phyloP scores from a whole-genome alignment of 768 basidiomycete genomes.

The Leucosporidium scottii region DNA sequence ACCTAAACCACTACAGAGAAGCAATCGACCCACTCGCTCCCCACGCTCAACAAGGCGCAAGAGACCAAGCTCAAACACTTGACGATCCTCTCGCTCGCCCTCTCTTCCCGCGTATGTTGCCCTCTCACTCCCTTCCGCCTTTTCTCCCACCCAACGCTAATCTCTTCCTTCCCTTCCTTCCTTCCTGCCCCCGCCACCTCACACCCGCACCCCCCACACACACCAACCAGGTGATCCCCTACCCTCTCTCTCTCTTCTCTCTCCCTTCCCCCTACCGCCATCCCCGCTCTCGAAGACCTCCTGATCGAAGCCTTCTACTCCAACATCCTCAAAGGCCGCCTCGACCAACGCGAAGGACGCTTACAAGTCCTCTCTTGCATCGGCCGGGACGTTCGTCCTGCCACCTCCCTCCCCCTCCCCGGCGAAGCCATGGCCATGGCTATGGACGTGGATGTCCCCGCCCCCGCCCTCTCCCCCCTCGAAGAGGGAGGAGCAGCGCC shows the following conservation, averaged over 20 bases:
- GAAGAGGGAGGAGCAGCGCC: conserved; percentile 49
- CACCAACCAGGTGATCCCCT: conserved; percentile 63
- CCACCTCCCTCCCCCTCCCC: conserved; percentile 56
- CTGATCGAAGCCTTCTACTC: conserved; percentile 96
- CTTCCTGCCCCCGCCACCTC: not conserved
- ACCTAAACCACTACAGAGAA: conserved; percentile 37
- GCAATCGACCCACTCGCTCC: conserved; percentile 54
- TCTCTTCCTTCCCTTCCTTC: not conserved
- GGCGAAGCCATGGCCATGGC: not conserved
- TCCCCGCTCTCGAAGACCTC: conserved; percentile 88
- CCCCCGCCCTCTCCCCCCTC: too few species aligned
- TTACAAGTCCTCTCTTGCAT: conserved; percentile 88
- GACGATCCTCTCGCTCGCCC: conserved; percentile 62
- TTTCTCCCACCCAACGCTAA: not conserved
- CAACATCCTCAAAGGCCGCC: conserved; percentile 77
- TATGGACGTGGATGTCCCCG: conserved; percentile 5
- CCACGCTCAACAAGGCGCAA: conserved; percentile 64
- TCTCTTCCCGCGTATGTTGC: conserved; percentile 51
- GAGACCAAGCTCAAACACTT: conserved; percentile 85
- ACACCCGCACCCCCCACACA: conserved; percentile 35
- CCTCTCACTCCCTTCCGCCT: not conserved
- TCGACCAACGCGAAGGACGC: conserved; percentile 84
- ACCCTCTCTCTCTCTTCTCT: conserved; percentile 64
- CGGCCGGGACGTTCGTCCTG: conserved; percentile 75
- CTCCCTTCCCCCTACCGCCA: conserved; percentile 55